Percentiles rank a stretch among this genome's conserved stretches.
Conservation (phyloP, 192 early-diverging fungal genomes). For the Lobosporangium transversale region DNA sequence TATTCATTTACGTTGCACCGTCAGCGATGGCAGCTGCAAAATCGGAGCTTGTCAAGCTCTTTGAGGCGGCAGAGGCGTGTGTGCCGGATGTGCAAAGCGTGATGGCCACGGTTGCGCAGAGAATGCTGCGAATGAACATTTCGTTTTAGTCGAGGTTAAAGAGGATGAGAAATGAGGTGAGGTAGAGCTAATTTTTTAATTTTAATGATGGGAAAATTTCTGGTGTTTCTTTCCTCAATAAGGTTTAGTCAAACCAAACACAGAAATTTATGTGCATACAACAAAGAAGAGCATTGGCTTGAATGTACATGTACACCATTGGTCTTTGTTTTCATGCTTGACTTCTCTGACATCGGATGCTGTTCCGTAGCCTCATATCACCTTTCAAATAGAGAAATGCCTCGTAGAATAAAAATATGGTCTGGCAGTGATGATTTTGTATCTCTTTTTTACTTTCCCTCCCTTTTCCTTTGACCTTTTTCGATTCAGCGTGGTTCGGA, state of each 20-base stretch:
- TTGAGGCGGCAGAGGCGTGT: slow-evolving; percentile 37
- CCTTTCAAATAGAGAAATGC: too few relatives aligned
- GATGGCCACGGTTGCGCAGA: slow-evolving; percentile 37
- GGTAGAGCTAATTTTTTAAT: background rate
- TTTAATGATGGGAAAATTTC: background rate
- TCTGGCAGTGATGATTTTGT: background rate
- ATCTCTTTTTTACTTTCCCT: background rate
- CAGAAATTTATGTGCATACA: too few relatives aligned
- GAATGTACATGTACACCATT: too few relatives aligned
- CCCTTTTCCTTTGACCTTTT: too few relatives aligned
- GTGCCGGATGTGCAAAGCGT: slow-evolving; percentile 24
- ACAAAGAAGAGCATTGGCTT: too few relatives aligned
- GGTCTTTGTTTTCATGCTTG: too few relatives aligned
- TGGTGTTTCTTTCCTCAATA: slow-evolving; percentile 1
- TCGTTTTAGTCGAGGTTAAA: background rate
- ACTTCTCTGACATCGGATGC: too few relatives aligned
- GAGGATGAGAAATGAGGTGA: slow-evolving; percentile 1
- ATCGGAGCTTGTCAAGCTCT: slow-evolving; percentile 4
- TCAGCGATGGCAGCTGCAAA: slow-evolving; percentile 30
- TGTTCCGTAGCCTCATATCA: too few relatives aligned
- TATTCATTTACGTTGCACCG: slow-evolving; percentile 34
- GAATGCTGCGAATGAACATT: slow-evolving; percentile 45
- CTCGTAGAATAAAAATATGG: too few relatives aligned
- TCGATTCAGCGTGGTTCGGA: too few relatives aligned
- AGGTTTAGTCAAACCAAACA: too few relatives aligned